Evolutionary conservation across 805 yeast genomes (phyloP).

Genomic region (Debaryomyces tyrocola): DNA sequence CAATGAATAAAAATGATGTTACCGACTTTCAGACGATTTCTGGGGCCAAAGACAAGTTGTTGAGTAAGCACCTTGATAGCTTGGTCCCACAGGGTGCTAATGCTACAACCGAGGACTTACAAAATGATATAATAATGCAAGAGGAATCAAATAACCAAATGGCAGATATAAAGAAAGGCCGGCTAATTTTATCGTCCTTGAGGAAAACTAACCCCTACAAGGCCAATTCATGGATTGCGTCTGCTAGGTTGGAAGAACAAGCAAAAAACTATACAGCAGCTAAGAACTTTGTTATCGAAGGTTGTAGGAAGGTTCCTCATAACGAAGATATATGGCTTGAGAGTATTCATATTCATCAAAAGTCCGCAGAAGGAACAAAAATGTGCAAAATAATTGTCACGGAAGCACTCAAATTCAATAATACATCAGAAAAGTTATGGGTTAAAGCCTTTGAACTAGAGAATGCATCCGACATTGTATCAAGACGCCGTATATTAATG

Average conservation of each 20-base stretch:
- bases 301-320: slow-evolving; percentile 65
- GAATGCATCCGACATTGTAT: slow-evolving; percentile 39
- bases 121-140: slow-evolving; percentile 21
- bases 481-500: slow-evolving; percentile 60
- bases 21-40: slow-evolving; percentile 57
- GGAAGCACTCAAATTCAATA: slow-evolving; percentile 60
- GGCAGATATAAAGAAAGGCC: slow-evolving; percentile 60
- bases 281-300: slow-evolving; percentile 62
- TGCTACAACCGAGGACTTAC: slow-evolving; percentile 33
- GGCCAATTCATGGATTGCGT: slow-evolving; percentile 82
- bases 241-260: slow-evolving; percentile 74
- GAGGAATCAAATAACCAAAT: slow-evolving; percentile 25
- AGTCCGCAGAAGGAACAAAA: slow-evolving; percentile 37
- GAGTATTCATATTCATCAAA: slow-evolving; percentile 59
- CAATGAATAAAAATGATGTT: slow-evolving; percentile 14
- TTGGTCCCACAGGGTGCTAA: slow-evolving; percentile 12
- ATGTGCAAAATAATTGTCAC: slow-evolving; percentile 59
- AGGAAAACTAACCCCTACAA: slow-evolving; percentile 71
- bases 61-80: slow-evolving; percentile 54
- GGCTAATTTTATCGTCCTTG: slow-evolving; percentile 63
- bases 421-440: slow-evolving; percentile 69
- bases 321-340: slow-evolving; percentile 84
- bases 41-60: slow-evolving; percentile 60
- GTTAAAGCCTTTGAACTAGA: slow-evolving; percentile 67
- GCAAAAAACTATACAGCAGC: slow-evolving; percentile 60